Conservation (phyloP, 1,284 basidiomycete species). For the Ustilago hordei region DNA sequence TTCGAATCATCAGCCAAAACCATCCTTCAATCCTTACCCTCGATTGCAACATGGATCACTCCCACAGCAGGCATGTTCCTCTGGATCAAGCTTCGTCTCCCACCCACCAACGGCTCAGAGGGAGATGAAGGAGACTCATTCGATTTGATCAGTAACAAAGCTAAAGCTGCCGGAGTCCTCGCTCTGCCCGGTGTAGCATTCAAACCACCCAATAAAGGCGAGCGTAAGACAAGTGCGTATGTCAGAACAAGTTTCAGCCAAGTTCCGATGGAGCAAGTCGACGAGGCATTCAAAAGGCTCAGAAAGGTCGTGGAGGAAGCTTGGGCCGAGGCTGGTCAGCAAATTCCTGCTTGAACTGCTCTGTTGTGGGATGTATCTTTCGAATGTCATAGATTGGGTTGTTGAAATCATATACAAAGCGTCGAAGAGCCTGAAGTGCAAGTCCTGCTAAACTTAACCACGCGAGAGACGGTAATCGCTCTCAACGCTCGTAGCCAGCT, state of each 20-base stretch:
- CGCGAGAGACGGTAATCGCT: conserved; percentile 80
- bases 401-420: conserved; percentile 4
- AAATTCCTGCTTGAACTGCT: conserved; percentile 20
- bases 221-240: conserved; percentile 46
- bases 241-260: conserved; percentile 65
- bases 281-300: conserved; percentile 55
- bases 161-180: conserved; percentile 85
- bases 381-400: conserved; percentile 1
- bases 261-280: conserved; percentile 57
- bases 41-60: conserved; percentile 75
- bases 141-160: conserved; percentile 80
- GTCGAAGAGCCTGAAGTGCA: neutral
- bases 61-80: conserved; percentile 81
- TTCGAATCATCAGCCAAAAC: conserved; percentile 32
- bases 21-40: conserved; percentile 21
- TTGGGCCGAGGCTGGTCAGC: conserved; percentile 57
- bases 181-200: conserved; percentile 80
- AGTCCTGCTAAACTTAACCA: conserved; percentile 20
- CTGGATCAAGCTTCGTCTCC: conserved; percentile 55
- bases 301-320: conserved; percentile 56
- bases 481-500: conserved; percentile 87
- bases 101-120: neutral
- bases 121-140: conserved; percentile 76
- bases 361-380: neutral
- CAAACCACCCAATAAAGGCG: conserved; percentile 22